These are phyloP conservation scores for Dioscorea zingiberensis DNA, from an alignment of 106 monocot species.

Conservation along the genomic window DNA sequence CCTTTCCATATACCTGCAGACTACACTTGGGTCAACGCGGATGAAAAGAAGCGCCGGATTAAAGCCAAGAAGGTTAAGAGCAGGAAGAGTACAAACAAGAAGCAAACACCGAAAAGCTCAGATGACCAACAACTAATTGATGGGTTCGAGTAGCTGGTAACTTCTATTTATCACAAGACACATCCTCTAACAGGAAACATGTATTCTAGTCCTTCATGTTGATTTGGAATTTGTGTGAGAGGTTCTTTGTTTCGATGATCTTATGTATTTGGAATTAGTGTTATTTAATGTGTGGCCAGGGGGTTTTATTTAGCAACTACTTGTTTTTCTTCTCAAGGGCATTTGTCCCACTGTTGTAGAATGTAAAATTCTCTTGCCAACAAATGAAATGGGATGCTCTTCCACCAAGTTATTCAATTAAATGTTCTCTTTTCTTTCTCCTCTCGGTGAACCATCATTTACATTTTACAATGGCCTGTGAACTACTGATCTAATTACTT, in stretches of 20 bases:
- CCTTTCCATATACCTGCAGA: conserved; percentile 83
- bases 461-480: too few relatives aligned
- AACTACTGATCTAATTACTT: too few relatives aligned
- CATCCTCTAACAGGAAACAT: neutral
- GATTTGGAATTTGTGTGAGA: conserved; percentile 4
- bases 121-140: conserved; percentile 49
- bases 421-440: too few relatives aligned
- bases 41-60: conserved; percentile 85
- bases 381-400: neutral
- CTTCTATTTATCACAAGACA: too few relatives aligned
- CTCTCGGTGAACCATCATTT: too few relatives aligned
- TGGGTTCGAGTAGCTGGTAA: conserved; percentile 50
- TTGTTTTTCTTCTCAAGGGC: neutral
- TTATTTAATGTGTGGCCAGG: neutral
- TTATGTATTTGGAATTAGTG: neutral
- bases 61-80: conserved; percentile 74
- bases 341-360: conserved; percentile 1
- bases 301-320: neutral
- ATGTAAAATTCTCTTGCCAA: neutral
- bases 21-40: conserved; percentile 88
- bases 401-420: too few relatives aligned
- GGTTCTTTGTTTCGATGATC: conserved; percentile 1
- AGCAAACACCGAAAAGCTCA: conserved; percentile 35
- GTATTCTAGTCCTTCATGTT: neutral
- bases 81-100: conserved; percentile 40